Evolutionary conservation across 257 asterid species (phyloP).

Genomic region (Capsicum rhomboideum): DNA sequence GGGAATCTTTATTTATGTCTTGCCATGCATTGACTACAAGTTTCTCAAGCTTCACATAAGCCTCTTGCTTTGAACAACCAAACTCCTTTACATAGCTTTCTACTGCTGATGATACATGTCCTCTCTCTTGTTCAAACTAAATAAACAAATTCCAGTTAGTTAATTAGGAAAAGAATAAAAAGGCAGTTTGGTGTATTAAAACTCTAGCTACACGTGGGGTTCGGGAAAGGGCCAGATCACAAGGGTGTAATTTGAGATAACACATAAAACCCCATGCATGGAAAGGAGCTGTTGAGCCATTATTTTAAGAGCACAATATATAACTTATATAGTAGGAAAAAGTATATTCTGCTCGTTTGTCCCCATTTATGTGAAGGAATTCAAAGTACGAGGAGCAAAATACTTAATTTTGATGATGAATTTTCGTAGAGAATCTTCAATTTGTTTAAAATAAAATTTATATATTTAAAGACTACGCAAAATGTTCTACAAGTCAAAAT

Average conservation of each 20-base stretch:
- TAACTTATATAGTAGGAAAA: neutral
- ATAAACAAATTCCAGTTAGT: neutral
- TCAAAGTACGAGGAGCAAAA: no score
- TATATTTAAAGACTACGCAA: no score
- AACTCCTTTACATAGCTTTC: neutral
- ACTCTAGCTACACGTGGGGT: no score
- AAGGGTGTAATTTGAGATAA: no score
- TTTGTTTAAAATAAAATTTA: no score
- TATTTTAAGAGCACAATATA: neutral
- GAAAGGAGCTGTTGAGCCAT: neutral
- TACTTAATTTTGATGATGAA: no score
- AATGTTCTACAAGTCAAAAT: no score
- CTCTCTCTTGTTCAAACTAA: slow-evolving; percentile 1
- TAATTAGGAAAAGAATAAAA: neutral
- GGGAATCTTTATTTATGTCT: slow-evolving; percentile 14
- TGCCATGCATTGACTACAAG: slow-evolving; percentile 12
- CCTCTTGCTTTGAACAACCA: slow-evolving; percentile 7
- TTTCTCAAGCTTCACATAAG: neutral
- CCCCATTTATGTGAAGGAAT: no score
- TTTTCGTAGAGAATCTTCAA: no score
- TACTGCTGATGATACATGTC: slow-evolving; percentile 1
- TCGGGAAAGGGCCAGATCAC: no score
- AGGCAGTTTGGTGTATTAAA: no score
- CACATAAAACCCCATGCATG: neutral
- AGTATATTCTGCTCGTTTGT: no score